A percentile compares a stretch with the other conserved stretches of the same genome.
These are phyloP conservation scores for Hymenoscyphus scutula DNA, from an alignment of 2,329 filamentous ascomycete species.

Conservation along the genomic window DNA sequence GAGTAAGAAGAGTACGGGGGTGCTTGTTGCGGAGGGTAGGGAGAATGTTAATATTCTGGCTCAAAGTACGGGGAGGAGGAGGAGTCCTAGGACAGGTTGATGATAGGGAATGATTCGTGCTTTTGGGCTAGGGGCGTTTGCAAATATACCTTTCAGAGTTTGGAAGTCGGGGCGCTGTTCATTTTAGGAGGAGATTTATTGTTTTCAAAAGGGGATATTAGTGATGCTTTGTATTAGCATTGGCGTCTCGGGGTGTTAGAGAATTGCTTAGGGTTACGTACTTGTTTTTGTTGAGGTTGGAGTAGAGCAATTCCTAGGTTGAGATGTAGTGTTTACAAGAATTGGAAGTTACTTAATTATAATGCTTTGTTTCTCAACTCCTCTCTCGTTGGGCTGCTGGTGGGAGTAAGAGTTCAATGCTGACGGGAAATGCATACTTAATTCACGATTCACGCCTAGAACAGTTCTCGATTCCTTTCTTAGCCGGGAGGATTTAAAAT, in stretches of 20 bases:
- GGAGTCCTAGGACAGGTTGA: conserved; percentile 29
- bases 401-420: no score
- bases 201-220: not conserved
- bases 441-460: no score
- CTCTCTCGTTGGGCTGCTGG: no score
- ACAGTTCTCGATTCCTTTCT: no score
- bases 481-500: no score
- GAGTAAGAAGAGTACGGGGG: conserved; percentile 36
- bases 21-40: conserved; percentile 43
- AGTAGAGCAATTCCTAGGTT: not conserved
- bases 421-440: no score
- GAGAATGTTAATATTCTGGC: conserved; percentile 40
- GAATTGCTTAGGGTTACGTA: not conserved
- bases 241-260: not conserved
- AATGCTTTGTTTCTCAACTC: no score
- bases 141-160: not conserved
- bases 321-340: not conserved
- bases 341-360: not conserved
- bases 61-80: conserved; percentile 33
- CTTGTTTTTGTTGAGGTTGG: not conserved
- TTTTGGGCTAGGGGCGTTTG: not conserved
- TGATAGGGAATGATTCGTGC: not conserved
- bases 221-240: not conserved
- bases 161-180: not conserved
- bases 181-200: not conserved